Conservation (phyloP, 2,329 filamentous ascomycete genomes). For the Cephalotrichum gorgonifer region DNA sequence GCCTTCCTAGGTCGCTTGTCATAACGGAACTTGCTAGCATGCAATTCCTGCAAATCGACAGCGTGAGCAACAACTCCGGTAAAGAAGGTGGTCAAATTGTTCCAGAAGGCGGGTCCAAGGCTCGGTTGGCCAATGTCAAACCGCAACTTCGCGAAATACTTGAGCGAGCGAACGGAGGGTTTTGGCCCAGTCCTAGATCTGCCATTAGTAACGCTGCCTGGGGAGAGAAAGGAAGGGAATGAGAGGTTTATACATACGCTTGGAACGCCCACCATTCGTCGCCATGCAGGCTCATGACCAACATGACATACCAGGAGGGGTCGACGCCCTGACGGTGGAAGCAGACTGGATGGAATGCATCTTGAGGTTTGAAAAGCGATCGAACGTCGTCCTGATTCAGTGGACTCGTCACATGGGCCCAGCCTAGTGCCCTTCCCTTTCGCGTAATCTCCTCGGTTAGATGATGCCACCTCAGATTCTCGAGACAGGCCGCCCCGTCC, state of each 20-base stretch:
- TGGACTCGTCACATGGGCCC: conserved; percentile 42
- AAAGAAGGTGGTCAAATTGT: conserved; percentile 36
- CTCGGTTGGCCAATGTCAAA: conserved; percentile 32
- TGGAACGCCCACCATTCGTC: conserved; percentile 73
- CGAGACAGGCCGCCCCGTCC: conserved; percentile 47
- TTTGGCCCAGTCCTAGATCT: conserved; percentile 3
- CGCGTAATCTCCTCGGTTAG: conserved; percentile 51
- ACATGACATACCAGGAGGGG: conserved; percentile 59
- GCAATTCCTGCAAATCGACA: conserved; percentile 36
- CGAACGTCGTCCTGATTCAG: conserved; percentile 45
- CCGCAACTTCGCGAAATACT: conserved; percentile 28
- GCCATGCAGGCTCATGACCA: conserved; percentile 59
- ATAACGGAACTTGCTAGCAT: conserved; percentile 26
- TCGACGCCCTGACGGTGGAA: conserved; percentile 65
- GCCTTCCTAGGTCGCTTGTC: conserved; percentile 24
- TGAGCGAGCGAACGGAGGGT: conserved; percentile 8
- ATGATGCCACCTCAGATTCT: conserved; percentile 50
- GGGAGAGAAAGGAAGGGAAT: too few relatives aligned
- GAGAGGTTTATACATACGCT: conserved; percentile 35
- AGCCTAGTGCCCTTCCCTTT: conserved; percentile 53
- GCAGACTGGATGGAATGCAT: conserved; percentile 55
- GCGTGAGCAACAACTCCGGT: conserved; percentile 41
- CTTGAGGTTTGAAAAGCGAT: conserved; percentile 50
- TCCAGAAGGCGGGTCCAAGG: conserved; percentile 39
- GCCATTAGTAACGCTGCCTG: neutral